Evolutionary conservation across 2,329 filamentous ascomycete genomes (phyloP), one percentile per base, ranked within the genome.

Genomic region (Fusarium globosum): DNA sequence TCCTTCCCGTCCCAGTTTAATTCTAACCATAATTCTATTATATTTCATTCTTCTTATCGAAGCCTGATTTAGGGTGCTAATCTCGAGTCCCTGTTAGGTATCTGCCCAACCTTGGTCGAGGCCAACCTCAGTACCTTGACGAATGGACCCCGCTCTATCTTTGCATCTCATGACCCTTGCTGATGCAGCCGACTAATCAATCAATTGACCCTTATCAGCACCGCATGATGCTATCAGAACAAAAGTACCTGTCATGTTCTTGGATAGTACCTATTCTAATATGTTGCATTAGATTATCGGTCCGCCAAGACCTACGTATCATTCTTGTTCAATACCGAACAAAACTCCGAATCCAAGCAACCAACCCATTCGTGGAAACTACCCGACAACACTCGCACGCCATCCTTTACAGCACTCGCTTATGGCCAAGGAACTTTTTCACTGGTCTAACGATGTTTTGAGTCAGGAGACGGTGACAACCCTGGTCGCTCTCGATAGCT

Each of bases 181-280:
- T 55, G 42, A 49, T 68, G 48, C 64, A 52, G 36, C 39, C 55
- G 53, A 45, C 53, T 38, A 64, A 52, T 68, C 65, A 69, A 45
- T 48, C 57, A 52, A 58, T 61, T 52, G 58, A 39, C 46, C 56
- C 59, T 63, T 74, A 74, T 74, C 71, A 72, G 53, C 48, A 69
- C n/a, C 51, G 18, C 55, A 49, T 63, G 46, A 63, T 42, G 21
- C 43, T 45, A 57, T 59, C 28, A 49, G 26, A 43, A 65, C 71
- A 73, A 72, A 73, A 72, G 71, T 73, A 43, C 71, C 60, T 55
- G 53, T 39, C 59, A 58, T 63, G 64, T 59, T 38, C 21, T 48
- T 49, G 51, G 23, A 61, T 64, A 56, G 53, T 20, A 46, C 53
- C 38, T 21, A 57, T 68, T 43, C 30, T 55, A 65, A 39, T 36